These are phyloP conservation scores for Ophiosphaerella korrae DNA, from an alignment of 2,329 filamentous ascomycete species.

Conservation along the genomic window DNA sequence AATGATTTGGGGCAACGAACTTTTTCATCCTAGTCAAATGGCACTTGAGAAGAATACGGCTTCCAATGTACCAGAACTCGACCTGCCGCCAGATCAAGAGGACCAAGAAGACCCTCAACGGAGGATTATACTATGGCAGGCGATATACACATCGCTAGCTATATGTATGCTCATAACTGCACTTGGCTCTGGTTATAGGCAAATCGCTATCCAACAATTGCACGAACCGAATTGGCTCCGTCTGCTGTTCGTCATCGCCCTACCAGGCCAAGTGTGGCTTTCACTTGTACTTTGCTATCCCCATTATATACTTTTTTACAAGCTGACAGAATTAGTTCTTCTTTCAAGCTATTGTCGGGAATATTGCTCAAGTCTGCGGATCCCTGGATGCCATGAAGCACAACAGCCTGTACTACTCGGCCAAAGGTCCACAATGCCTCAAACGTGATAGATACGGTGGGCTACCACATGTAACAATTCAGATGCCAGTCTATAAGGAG, in stretches of 20 bases:
- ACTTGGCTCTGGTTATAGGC: constrained; percentile 62
- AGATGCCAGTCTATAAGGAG: constrained; percentile 89
- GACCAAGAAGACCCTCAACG: constrained; percentile 45
- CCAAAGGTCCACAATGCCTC: constrained; percentile 55
- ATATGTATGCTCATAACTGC: constrained; percentile 59
- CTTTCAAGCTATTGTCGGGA: constrained; percentile 31
- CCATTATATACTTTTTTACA: not conserved
- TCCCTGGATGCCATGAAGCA: constrained; percentile 72
- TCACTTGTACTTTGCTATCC: constrained; percentile 50
- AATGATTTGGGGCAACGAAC: constrained; percentile 62
- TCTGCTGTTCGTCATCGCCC: constrained; percentile 58
- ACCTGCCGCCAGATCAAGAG: constrained; percentile 35
- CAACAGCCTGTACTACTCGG: constrained; percentile 85
- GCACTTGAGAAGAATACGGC: constrained; percentile 37
- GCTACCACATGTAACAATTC: constrained; percentile 74
- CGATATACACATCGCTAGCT: constrained; percentile 59
- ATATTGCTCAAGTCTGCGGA: constrained; percentile 66
- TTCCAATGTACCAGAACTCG: constrained; percentile 17
- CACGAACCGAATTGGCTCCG: constrained; percentile 61
- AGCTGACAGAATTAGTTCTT: constrained; percentile 34
- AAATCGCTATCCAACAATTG: constrained; percentile 60
- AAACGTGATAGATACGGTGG: constrained; percentile 58
- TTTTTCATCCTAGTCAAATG: constrained; percentile 51
- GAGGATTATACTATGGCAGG: constrained; percentile 60
- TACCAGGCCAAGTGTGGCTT: constrained; percentile 64